Percentiles rank a stretch among this genome's conserved stretches.
Conservation (phyloP, 1,139 yeast species). For the Sugiyamaella sp. region DNA sequence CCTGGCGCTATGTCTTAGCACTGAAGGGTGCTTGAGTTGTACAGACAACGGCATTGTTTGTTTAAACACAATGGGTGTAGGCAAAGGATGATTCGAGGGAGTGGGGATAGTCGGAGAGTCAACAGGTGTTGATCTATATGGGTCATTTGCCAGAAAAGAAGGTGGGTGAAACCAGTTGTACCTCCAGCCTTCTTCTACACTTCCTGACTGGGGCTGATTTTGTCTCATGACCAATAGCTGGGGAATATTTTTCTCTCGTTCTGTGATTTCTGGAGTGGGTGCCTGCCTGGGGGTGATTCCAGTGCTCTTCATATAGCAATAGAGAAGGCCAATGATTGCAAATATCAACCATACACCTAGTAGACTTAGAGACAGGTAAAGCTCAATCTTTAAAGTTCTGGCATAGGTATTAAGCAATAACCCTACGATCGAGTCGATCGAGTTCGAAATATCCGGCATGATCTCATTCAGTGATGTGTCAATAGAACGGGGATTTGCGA, state of each 20-base stretch:
- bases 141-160: slow-evolving; percentile 19
- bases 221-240: too few species aligned
- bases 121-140: slow-evolving; percentile 4
- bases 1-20: slow-evolving; percentile 14
- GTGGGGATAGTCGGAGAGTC: slow-evolving; percentile 13
- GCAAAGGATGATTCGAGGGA: slow-evolving; percentile 2
- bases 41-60: slow-evolving; percentile 13
- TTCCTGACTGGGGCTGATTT: too few species aligned
- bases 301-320: slow-evolving; percentile 24
- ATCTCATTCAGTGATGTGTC: neutral
- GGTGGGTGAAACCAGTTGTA: slow-evolving; percentile 22
- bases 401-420: slow-evolving; percentile 29
- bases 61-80: slow-evolving; percentile 9
- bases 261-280: neutral
- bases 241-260: neutral
- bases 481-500: too few species aligned
- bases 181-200: slow-evolving; percentile 21
- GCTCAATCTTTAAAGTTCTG: slow-evolving; percentile 29
- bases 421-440: slow-evolving; percentile 16
- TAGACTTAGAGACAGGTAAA: slow-evolving; percentile 31
- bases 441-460: slow-evolving; percentile 6
- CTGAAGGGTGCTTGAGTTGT: slow-evolving; percentile 11
- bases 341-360: slow-evolving; percentile 33
- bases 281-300: neutral
- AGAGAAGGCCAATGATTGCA: slow-evolving; percentile 30